Evolutionary conservation across 371 early-diverging fungal genomes (phyloP).

Genomic region (Conidiobolus incongruus): DNA sequence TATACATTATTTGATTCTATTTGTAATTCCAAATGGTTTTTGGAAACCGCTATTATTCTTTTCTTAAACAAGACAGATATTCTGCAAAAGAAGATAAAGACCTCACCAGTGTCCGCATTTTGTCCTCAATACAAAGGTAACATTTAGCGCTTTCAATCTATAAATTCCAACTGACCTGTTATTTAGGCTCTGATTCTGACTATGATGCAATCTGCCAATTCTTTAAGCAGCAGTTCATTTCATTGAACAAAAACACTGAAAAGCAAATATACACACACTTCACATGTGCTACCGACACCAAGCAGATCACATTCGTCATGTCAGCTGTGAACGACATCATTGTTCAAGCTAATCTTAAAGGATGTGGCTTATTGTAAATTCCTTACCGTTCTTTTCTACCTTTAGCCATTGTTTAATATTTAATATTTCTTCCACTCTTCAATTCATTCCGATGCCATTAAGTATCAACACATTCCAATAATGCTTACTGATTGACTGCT

Average conservation of each 20-base stretch:
- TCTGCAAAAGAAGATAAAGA: constrained; percentile 67
- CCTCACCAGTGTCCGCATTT: constrained; percentile 49
- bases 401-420: too few relatives aligned
- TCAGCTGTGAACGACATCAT: constrained; percentile 90
- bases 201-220: constrained; percentile 65
- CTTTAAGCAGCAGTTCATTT: constrained; percentile 60
- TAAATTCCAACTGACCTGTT: too few relatives aligned
- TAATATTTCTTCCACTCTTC: too few relatives aligned
- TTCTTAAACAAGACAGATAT: constrained; percentile 94
- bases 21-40: constrained; percentile 87
- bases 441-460: too few relatives aligned
- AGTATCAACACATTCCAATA: too few relatives aligned
- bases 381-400: too few relatives aligned
- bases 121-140: constrained; percentile 65
- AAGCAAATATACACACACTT: constrained; percentile 85
- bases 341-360: constrained; percentile 66
- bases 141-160: neutral
- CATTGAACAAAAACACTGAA: constrained; percentile 50
- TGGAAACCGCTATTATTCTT: constrained; percentile 77
- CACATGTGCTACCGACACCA: constrained; percentile 95
- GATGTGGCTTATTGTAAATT: constrained; percentile 59
- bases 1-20: constrained; percentile 86
- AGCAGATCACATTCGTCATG: constrained; percentile 88
- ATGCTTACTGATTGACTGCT: too few relatives aligned
- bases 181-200: too few relatives aligned